Evolutionary conservation across 176 grass and related monocot species (phyloP).

Genomic region (sorghum (Sorghum bicolor)): Sorghum_bicolor_NCBIv3 NC_012874.2:10480001-10480500

Average conservation of each 20-base stretch:
- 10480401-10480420: conserved; percentile 70
- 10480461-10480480: neutral
- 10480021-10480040: neutral
- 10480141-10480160: conserved; percentile 20
- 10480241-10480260: conserved; percentile 30
- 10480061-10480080: neutral
- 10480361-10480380: conserved; percentile 70
- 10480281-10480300: conserved; percentile 25
- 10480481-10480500: conserved; percentile 36
- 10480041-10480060: neutral
- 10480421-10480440: conserved; percentile 61
- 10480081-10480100: neutral
- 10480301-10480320: conserved; percentile 4
- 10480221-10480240: neutral
- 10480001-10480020: conserved; percentile 4
- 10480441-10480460: conserved; percentile 48
- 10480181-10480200: conserved; percentile 18
- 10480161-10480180: neutral
- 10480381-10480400: conserved; percentile 59
- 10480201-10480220: conserved; percentile 20
- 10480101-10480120: neutral
- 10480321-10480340: conserved; percentile 22
- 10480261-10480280: neutral
- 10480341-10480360: conserved; percentile 81
- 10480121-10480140: neutral